phyloP scores from a whole-genome alignment of 2,329 filamentous ascomycete species.

The Xylariaceae sp. region DNA sequence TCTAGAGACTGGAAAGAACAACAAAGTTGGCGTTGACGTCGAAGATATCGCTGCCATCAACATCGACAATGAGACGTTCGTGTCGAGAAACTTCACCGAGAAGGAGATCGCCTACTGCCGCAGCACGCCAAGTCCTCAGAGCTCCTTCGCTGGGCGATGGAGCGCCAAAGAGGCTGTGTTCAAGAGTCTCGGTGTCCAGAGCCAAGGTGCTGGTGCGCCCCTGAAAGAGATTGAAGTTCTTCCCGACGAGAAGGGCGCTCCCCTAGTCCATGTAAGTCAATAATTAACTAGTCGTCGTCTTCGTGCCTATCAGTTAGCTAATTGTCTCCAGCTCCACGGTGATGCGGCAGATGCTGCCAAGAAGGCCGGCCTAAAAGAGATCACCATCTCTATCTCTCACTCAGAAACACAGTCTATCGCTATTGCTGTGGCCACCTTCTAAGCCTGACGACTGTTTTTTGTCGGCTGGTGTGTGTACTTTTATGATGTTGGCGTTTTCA shows the following conservation, averaged over 20 bases:
- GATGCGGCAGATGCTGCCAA: conserved; percentile 78
- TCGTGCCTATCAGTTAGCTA: conserved; percentile 30
- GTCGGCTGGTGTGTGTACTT: conserved; percentile 8
- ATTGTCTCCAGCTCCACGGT: conserved; percentile 67
- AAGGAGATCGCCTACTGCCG: conserved; percentile 83
- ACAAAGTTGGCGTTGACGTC: conserved; percentile 88
- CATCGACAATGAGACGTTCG: conserved; percentile 87
- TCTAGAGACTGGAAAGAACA: conserved; percentile 48
- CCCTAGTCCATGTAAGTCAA: conserved; percentile 71
- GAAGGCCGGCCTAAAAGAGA: conserved; percentile 77
- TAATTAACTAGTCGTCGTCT: neutral
- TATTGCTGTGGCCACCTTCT: conserved; percentile 81
- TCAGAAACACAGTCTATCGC: conserved; percentile 91
- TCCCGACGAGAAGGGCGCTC: conserved; percentile 74
- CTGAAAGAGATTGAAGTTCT: conserved; percentile 93
- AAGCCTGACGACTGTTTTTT: conserved; percentile 22
- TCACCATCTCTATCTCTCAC: conserved; percentile 93
- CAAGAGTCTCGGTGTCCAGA: conserved; percentile 85
- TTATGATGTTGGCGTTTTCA: conserved; percentile 11
- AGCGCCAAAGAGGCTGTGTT: conserved; percentile 98
- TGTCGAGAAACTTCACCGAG: conserved; percentile 89
- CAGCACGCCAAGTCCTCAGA: conserved; percentile 71
- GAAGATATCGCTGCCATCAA: conserved; percentile 85
- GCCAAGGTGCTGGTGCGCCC: conserved; percentile 82
- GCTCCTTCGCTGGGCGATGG: conserved; percentile 93